Base-by-base conservation (phyloP, 257 asterid species). In the Echium plantagineum region DNA sequence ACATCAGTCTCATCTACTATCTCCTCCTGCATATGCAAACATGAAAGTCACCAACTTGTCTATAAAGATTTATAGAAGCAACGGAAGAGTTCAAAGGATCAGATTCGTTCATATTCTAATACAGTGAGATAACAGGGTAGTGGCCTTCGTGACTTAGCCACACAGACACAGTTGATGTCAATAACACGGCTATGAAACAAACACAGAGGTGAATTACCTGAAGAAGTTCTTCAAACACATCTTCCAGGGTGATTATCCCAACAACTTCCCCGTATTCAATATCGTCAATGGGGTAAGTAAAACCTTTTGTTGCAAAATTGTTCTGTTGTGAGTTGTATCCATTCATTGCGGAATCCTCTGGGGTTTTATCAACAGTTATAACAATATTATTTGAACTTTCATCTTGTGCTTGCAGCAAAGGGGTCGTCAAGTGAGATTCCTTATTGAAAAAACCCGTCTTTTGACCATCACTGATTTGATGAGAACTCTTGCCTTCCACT, bases 1-100 rank as follows among this genome's bases (percentile, higher is more conserved):
- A 79, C 96, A 46, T 93, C 98, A 5, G 98, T 93, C 87, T 93
- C 98, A 31, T 93, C 98, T 18, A 93, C 97, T 58, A 93, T 93
- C 82, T 93, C 97, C 77, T 89, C 96, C 98, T 93, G 90, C 74
- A 60, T 61, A 69, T 66, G 58, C 30, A 31, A 51, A 59, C 31
- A 58, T 28, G 51, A 62, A 28, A 60, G 69, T 63, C 57, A 64
- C 1, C 12, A 53, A 53, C 57, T 53, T 6, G 26, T 42, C 49
- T 15, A 22, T 12, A 22, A 22, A 21, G 17, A 22, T 9, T 7
- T 56, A 8, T 22, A 8, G 12, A 56, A 56, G 22, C 21, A 53
- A 21, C 1, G 22, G 20, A n/a, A 5, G 28, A 53, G 17, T 53
- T 4, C 4, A 21, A 53, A 53, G 28, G 13, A 19, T 21, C 22